Percentiles rank a stretch among this genome's conserved stretches.
Conservation (phyloP, 768 basidiomycete species). For the Tulasnella sp. region DNA sequence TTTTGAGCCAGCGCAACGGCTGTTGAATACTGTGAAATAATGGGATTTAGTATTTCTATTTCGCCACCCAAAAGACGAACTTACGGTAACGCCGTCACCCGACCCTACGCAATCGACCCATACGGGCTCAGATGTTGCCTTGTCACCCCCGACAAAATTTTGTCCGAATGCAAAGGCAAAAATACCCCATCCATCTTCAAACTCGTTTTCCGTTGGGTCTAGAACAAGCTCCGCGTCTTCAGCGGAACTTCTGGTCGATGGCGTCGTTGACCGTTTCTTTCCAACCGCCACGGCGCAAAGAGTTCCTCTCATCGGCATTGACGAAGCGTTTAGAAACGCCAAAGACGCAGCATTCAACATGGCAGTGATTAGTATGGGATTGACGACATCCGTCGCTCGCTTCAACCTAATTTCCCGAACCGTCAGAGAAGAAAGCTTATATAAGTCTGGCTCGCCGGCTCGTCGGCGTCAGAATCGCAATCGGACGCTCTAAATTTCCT, state of each 20-base stretch:
- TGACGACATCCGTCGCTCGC: constrained; percentile 37
- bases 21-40: background rate
- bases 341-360: constrained; percentile 72
- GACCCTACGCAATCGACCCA: constrained; percentile 34
- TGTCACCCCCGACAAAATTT: background rate
- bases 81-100: constrained; percentile 22
- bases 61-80: background rate
- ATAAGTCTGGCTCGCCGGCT: too few relatives aligned
- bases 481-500: too few relatives aligned
- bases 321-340: constrained; percentile 69
- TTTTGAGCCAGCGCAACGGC: constrained; percentile 13
- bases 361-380: constrained; percentile 54
- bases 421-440: too few relatives aligned
- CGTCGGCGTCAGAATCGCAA: too few relatives aligned
- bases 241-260: constrained; percentile 28
- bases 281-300: constrained; percentile 69
- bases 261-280: background rate
- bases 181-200: constrained; percentile 55
- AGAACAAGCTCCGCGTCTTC: constrained; percentile 46
- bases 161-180: constrained; percentile 64
- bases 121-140: constrained; percentile 19
- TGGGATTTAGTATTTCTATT: background rate
- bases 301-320: constrained; percentile 75
- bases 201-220: constrained; percentile 57
- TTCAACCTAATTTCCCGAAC: too few relatives aligned